These are phyloP conservation scores for Candida corydali DNA, from an alignment of 805 yeast species.

Conservation along the genomic window DNA sequence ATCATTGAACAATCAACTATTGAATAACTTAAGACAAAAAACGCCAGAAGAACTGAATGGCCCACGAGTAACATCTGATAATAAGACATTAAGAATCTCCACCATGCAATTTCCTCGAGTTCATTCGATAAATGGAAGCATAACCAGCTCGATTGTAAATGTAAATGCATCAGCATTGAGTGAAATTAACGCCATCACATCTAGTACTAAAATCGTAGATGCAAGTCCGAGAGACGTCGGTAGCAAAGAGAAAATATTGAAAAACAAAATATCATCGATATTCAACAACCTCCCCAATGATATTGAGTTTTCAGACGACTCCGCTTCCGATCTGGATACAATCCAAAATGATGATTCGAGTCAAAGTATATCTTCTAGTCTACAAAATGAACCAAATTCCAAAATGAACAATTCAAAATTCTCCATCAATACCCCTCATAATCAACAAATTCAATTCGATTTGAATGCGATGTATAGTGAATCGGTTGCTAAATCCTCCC, in stretches of 20 bases:
- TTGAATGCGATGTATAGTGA: constrained; percentile 20
- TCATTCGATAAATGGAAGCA: constrained; percentile 17
- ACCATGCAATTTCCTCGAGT: constrained; percentile 16
- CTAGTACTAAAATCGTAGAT: constrained; percentile 15
- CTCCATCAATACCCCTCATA: background rate
- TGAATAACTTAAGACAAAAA: background rate
- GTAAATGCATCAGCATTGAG: constrained; percentile 23
- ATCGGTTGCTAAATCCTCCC: constrained; percentile 23
- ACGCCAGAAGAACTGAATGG: constrained; percentile 1
- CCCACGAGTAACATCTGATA: constrained; percentile 34
- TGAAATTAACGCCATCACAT: constrained; percentile 1
- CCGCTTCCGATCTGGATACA: constrained; percentile 40
- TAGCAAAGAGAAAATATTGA: constrained; percentile 16
- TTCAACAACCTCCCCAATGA: constrained; percentile 46
- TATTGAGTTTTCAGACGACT: constrained; percentile 42
- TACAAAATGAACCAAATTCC: background rate
- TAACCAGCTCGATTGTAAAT: constrained; percentile 31
- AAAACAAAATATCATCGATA: constrained; percentile 32
- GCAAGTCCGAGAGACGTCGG: constrained; percentile 10
- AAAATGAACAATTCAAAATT: background rate
- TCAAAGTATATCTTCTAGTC: background rate
- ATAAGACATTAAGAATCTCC: constrained; percentile 28
- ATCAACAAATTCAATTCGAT: constrained; percentile 8
- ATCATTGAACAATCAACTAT: background rate
- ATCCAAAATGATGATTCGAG: constrained; percentile 15